Base-by-base conservation (phyloP, 768 basidiomycete genomes). In the Psilocybe tampanensis region DNA sequence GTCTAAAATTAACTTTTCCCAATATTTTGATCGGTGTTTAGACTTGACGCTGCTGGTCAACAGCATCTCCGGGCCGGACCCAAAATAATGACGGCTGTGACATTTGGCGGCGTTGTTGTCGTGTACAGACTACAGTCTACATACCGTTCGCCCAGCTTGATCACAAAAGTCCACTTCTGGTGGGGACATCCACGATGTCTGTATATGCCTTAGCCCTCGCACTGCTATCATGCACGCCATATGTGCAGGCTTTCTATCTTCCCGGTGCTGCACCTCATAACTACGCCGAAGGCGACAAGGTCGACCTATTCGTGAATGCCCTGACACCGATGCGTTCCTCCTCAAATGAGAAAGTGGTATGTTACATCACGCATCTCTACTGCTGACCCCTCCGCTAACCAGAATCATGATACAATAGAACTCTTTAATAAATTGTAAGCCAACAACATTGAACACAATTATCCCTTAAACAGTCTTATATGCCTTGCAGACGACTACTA, bases 401-500 rank as follows among this genome's bases (percentile, higher is more conserved):
- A 57, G 13, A 26, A 22, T 29, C 19, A 17, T 34, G 11, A 8
- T 47, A 34, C 33, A 21, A 21, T 58, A 95, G 93, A 94, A 90
- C 90, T 95, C 93, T 15, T 74, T 95, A 63, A 91, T 95, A 51
- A 94, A 94, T 66, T 94, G 93, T 94, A 62, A 66, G 83, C 54
- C n/a, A n/a, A n/a, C n/a, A n/a, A n/a, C n/a, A n/a, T n/a, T n/a
- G n/a, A n/a, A n/a, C n/a, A n/a, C n/a, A n/a, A n/a, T n/a, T n/a
- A n/a, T n/a, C n/a, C n/a, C n/a, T n/a, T n/a, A n/a, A n/a, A n/a
- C n/a, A n/a, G n/a, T n/a, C n/a, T n/a, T n/a, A n/a, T n/a, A n/a
- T n/a, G n/a, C n/a, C n/a, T n/a, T 57, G 32, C 22, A 92, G 93
- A 96, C 70, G 96, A 98, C 71, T 98, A 96, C 73, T 98, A 98